Base-by-base conservation (phyloP, 352 stramenopile genomes). In the Phytophthora constricta region DNA sequence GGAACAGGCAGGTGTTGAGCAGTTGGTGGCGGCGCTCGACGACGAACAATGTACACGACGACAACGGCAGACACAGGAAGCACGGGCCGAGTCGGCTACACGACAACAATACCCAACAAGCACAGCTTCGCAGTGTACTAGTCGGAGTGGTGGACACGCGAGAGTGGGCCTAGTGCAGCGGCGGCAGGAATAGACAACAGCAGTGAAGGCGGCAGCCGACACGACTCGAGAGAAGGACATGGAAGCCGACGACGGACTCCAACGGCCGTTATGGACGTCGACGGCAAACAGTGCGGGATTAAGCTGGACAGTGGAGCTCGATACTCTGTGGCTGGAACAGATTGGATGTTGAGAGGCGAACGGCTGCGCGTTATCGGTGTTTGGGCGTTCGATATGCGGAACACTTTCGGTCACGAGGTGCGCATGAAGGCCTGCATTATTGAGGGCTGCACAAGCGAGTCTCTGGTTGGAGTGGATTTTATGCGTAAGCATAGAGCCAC, bases 391-490 rank as follows among this genome's bases (percentile, higher is more conserved):
- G 13, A 7, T 11, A 37, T 37, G 31, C 7, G 31, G 31, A 37
- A 37, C 13, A 37, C 31, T 11, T 37, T 37, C n/a, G 39, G 39
- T 19, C 39, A 46, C 9, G 39, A 7, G 39, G 14, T 46, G 39
- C 13, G 17, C 7, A 22, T 46, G 10, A 14, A 46, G 8, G 39
- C 39, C 14, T 46, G 39, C n/a, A 46, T 46, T 9, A 5, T 46
- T 46, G 39, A 46, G 10, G 39, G 39, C 39, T n/a, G 13, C n/a
- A 55, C 48, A 0, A n/a, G 3, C 4, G 53, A 60, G 25, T 60
- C 51, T 5, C 20, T 59, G 11, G 22, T 60, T 60, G 37, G 37
- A 1, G 22, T 49, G 8, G 56, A 63, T 20, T 63, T 56, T 20
- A 41, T 49, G 31, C n/a, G 20, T 10, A 3, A 7, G 20, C 42